These are phyloP conservation scores for Hyaloperonospora brassicae DNA, from an alignment of 352 stramenopile genomes.

Conservation along the genomic window DNA sequence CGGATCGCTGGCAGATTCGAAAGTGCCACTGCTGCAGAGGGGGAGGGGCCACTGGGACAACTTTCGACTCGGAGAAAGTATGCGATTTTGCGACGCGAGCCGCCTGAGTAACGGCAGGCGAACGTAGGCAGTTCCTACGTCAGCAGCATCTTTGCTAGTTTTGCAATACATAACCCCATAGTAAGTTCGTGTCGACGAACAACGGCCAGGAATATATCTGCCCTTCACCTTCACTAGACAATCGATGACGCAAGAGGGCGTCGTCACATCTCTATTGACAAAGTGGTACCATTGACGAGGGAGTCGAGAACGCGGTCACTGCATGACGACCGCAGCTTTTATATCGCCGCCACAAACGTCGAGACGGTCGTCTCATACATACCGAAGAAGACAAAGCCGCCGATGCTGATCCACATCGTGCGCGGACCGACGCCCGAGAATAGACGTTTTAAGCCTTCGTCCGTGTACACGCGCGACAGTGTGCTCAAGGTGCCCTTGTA, in stretches of 20 bases:
- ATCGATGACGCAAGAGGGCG: constrained; percentile 3
- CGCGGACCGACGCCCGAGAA: constrained; percentile 93
- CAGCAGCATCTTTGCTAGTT: too few relatives aligned
- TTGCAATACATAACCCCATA: too few relatives aligned
- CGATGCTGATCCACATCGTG: constrained; percentile 99
- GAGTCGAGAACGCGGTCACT: background rate
- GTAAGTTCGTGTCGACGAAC: too few relatives aligned
- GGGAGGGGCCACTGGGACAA: constrained; percentile 9
- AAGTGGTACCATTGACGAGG: constrained; percentile 4
- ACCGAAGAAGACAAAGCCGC: constrained; percentile 99
- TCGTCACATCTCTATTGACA: constrained; percentile 10
- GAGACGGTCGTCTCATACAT: constrained; percentile 93
- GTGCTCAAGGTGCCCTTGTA: constrained; percentile 91
- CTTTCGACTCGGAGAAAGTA: constrained; percentile 17
- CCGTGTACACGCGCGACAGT: constrained; percentile 81
- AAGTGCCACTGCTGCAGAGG: constrained; percentile 32
- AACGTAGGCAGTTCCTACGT: background rate
- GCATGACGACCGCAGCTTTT: constrained; percentile 5
- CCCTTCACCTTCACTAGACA: too few relatives aligned
- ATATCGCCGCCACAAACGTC: constrained; percentile 55
- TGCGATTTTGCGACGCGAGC: background rate
- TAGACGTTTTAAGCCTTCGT: constrained; percentile 88
- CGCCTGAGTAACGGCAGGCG: background rate
- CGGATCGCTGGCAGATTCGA: constrained; percentile 40
- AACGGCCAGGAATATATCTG: too few relatives aligned